Base-by-base conservation (phyloP, 2,329 filamentous ascomycete species). In the Salinomyces thailandicus region DNA sequence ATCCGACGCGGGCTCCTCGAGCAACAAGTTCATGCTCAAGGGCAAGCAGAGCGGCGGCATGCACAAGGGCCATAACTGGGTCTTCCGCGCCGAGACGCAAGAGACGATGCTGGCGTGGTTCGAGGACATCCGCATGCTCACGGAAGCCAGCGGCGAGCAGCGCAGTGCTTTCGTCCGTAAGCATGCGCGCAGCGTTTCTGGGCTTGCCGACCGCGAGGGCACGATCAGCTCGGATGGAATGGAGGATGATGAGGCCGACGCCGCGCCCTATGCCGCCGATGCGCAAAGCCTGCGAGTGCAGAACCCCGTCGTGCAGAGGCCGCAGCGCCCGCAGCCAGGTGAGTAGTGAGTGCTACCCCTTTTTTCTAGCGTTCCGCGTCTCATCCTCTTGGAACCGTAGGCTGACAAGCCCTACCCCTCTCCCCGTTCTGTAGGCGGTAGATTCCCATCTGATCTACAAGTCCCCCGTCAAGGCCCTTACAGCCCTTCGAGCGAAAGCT, bases 71-170 rank as follows among this genome's bases (percentile, higher is more conserved):
- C 76, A 79, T 54, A 73, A 73, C 26, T 80, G 76, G 76, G 74
- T 79, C 7, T 79, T 80, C 63, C 69, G 76, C 36, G 76, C 76
- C 15, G 76, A 80, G 54, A 72, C 73, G 2, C 69, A 93, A 60
- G 89, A 96, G 50, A 95, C 87, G 11, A 95, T 96, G 89, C 78
- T 93, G 68, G 85, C 86, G 31, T 98, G 91, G 78, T 96, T 86
- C 58, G 81, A 91, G 36, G 89, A 94, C 53, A 89, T 98, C 58
- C 86, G 89, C 59, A 77, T 74, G 28, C 68, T 98, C 44, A 95
- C 85, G 4, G 86, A 93, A 58, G 87, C 83, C 62, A 82, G 81
- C 16, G 82, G 85, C 18, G 85, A 93, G 59, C 87, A 93, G 55
- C 81, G 87, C 27, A 84, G 77, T 58, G 84, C 83, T 18, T 95